Evolutionary conservation across 257 asterid genomes (phyloP), one percentile per base, ranked within the genome.

Genomic region (Cinchona pubescens): DNA sequence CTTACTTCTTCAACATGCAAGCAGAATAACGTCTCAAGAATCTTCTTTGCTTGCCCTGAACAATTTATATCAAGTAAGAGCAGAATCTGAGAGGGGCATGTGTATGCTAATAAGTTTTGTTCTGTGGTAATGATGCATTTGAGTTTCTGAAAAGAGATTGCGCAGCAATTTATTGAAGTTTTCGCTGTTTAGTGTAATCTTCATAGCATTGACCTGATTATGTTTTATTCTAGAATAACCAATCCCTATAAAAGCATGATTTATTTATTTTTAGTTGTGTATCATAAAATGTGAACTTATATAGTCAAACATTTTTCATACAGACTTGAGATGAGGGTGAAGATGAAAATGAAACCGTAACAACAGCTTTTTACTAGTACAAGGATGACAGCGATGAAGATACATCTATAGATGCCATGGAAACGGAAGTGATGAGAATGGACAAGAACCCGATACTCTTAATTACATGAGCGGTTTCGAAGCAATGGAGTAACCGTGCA

Each of bases 21-120:
- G 96, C 80, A 87, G 89, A 78, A 88, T 95, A 74, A 92, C 92
- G 89, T 91, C 98, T 69, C 99, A 95, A 78, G 98, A 92, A 68
- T 85, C 96, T 81, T 92, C 99, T 62, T 68, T 91, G 74, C 85
- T 82, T 64, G 91, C 89, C 48, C 87, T 95, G 72, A 92, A 86
- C 88, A 83, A 98, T 69, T 64, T 95, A 78, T 92, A 85, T 87
- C 99, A 95, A 96, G 99, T 92, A 72, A 58, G 85, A 62, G 40
- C 56, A 2, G 45, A 53, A 35, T 25, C 55, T 19, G 8, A 2
- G 9, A 3, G 8, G 35, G 29, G 30, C 66, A 8, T 23, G 12
- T 7, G 10, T 55, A 14, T 35, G 10, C 13, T 32, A 10, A 53
- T 32, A 4, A 49, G 32, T 9, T 35, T 21, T 55, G 0, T 51